These are phyloP conservation scores for Ceratocystis lukuohia DNA, from an alignment of 2,329 filamentous ascomycete species.

Conservation along the genomic window DNA sequence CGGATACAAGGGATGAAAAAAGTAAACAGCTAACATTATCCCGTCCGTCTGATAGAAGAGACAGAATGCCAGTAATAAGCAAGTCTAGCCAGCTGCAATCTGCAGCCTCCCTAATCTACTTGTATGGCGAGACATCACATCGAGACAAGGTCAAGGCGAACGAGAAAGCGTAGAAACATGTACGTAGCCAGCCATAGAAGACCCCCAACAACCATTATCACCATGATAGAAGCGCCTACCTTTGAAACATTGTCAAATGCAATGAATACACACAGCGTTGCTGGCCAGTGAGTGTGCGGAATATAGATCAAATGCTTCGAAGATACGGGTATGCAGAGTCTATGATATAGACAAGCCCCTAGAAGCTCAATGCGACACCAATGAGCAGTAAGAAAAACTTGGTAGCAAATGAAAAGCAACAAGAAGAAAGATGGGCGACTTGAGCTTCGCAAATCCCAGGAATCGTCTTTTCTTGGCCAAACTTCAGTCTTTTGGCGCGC, in stretches of 20 bases:
- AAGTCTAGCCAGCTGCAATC: no score
- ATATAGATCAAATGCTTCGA: background rate
- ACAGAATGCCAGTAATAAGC: background rate
- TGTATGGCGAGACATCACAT: background rate
- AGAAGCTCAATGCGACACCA: background rate
- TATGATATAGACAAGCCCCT: background rate
- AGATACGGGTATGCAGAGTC: background rate
- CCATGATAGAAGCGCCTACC: background rate
- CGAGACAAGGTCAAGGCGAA: background rate
- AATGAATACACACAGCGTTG: background rate
- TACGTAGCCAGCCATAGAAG: background rate
- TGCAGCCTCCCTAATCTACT: background rate
- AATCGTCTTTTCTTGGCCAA: conserved; percentile 10
- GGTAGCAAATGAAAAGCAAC: background rate
- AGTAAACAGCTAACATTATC: background rate
- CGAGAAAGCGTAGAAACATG: background rate
- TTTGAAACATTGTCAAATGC: conserved; percentile 1
- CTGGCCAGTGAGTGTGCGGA: background rate
- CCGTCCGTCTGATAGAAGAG: background rate
- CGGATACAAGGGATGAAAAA: conserved; percentile 5
- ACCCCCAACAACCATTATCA: background rate
- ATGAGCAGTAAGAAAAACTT: background rate
- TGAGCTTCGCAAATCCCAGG: background rate
- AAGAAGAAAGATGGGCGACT: conserved; percentile 9
- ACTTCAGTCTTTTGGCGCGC: conserved; percentile 8